A percentile compares a stretch with the other conserved stretches of the same genome.
These are phyloP conservation scores for Acer saccharum DNA, from an alignment of 345 rosid genomes.

Conservation along the genomic window DNA sequence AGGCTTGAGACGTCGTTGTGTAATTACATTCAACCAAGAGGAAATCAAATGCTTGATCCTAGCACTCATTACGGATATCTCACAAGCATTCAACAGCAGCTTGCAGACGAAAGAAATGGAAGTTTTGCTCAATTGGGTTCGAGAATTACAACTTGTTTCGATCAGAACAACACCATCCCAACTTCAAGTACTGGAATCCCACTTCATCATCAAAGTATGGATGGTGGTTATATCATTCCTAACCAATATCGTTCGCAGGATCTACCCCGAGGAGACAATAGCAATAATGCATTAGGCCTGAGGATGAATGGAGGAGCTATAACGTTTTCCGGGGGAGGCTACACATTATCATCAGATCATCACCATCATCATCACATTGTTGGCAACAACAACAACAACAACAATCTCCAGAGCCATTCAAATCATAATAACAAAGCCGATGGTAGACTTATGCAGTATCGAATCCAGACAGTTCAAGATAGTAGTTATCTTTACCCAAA, in stretches of 20 bases:
- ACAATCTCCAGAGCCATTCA: constrained; percentile 17
- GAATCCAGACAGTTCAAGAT: constrained; percentile 25
- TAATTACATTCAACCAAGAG: constrained; percentile 30
- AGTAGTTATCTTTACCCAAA: constrained; percentile 26
- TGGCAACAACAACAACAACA: constrained; percentile 28
- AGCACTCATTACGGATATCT: constrained; percentile 35
- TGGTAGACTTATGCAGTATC: constrained; percentile 33
- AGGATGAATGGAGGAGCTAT: constrained; percentile 43
- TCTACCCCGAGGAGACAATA: constrained; percentile 25
- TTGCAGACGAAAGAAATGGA: constrained; percentile 32
- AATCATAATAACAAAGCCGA: constrained; percentile 24
- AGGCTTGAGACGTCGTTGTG: constrained; percentile 32
- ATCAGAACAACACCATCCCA: constrained; percentile 18
- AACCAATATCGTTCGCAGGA: constrained; percentile 32
- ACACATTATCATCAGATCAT: constrained; percentile 19
- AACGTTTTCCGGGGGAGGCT: constrained; percentile 31
- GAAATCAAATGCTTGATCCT: constrained; percentile 29
- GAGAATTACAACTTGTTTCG: constrained; percentile 20
- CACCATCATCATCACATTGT: constrained; percentile 26
- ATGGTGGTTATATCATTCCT: constrained; percentile 25
- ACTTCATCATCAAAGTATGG: constrained; percentile 34
- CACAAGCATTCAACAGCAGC: constrained; percentile 23
- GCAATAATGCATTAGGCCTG: constrained; percentile 25
- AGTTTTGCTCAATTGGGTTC: constrained; percentile 25
- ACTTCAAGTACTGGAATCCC: constrained; percentile 32